Conservation (phyloP, 495 filamentous ascomycete species). For the Penicillium taxi region DNA sequence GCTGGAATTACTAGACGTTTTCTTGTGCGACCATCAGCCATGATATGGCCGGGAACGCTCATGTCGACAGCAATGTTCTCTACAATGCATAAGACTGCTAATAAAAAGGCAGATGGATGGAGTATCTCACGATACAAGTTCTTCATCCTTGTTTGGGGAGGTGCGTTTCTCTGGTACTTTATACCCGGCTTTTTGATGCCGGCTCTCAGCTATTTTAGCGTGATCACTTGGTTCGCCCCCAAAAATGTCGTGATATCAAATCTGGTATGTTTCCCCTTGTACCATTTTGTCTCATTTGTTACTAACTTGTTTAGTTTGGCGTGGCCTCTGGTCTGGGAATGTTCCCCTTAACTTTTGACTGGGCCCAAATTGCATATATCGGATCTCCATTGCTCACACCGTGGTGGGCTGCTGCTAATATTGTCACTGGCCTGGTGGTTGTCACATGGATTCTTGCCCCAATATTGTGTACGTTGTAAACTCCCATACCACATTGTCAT, state of each 20-base stretch:
- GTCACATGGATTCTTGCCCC: slow-evolving; percentile 81
- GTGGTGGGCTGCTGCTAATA: slow-evolving; percentile 85
- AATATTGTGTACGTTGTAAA: slow-evolving; percentile 39
- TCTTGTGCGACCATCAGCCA: slow-evolving; percentile 47
- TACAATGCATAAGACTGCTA: slow-evolving; percentile 75
- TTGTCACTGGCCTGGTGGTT: slow-evolving; percentile 68
- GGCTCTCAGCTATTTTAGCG: slow-evolving; percentile 82
- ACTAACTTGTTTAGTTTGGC: slow-evolving; percentile 48
- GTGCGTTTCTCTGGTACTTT: slow-evolving; percentile 66
- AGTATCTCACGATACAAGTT: slow-evolving; percentile 71
- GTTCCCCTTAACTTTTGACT: slow-evolving; percentile 83
- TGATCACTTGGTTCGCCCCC: slow-evolving; percentile 80
- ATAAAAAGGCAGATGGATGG: slow-evolving; percentile 76
- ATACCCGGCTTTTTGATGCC: slow-evolving; percentile 75
- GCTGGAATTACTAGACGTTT: slow-evolving; percentile 70
- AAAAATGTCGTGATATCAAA: slow-evolving; percentile 57
- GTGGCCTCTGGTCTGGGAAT: slow-evolving; percentile 77
- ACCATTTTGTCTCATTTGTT: not conserved
- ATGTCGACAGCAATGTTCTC: slow-evolving; percentile 84
- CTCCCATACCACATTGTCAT: not conserved
- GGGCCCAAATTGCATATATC: slow-evolving; percentile 86
- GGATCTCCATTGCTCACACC: slow-evolving; percentile 76
- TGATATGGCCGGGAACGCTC: slow-evolving; percentile 78
- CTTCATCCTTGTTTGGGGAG: slow-evolving; percentile 61
- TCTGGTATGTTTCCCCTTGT: slow-evolving; percentile 7